Evolutionary conservation across 78 protist species (phyloP).

Genomic region (Dictyostelium discoideum): DNA sequence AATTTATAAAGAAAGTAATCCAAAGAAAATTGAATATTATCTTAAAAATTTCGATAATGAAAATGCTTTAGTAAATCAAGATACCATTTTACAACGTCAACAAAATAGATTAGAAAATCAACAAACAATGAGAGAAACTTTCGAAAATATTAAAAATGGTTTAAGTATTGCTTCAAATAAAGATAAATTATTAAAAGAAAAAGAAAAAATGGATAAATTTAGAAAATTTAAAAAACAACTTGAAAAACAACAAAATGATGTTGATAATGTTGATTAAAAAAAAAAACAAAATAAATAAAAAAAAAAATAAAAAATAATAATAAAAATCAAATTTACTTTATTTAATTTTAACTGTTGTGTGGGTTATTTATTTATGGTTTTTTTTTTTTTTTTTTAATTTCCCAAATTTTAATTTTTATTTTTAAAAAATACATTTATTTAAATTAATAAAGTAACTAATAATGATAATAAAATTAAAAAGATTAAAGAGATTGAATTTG

Average conservation of each 20-base stretch:
- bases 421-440: no score
- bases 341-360: no score
- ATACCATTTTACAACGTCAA: background rate
- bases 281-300: background rate
- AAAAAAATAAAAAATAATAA: background rate
- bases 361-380: no score
- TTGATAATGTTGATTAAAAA: background rate
- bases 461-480: background rate
- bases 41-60: background rate
- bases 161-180: background rate
- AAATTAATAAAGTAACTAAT: background rate
- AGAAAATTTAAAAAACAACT: background rate
- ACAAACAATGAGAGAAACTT: background rate
- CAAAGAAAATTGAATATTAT: slow-evolving; percentile 12
- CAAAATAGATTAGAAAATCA: background rate
- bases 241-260: background rate
- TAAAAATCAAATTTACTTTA: no score
- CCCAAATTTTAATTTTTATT: no score
- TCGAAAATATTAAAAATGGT: background rate
- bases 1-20: background rate
- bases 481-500: background rate
- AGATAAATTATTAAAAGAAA: background rate
- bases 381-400: no score
- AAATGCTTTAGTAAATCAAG: background rate
- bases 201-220: background rate